These are phyloP conservation scores for Bryoerythrophyllum caledonicum DNA, from an alignment of 225 moss, liverwort and hornwort genomes.

Conservation along the genomic window DNA sequence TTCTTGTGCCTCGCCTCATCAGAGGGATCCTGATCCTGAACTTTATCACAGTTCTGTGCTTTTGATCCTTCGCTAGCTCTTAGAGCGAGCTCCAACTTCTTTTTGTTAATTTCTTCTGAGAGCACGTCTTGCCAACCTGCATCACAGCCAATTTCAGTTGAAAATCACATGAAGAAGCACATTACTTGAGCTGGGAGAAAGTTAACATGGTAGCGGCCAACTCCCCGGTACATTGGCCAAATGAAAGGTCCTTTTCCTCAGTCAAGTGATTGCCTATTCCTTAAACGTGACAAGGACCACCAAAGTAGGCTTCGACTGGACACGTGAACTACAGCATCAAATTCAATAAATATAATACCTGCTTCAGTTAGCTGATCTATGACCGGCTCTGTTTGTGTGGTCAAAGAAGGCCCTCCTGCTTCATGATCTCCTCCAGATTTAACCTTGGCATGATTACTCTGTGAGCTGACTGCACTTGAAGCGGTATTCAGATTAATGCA, in stretches of 20 bases:
- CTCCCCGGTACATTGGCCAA: background rate
- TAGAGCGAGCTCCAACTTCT: conserved; percentile 47
- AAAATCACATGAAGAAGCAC: background rate
- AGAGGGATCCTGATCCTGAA: background rate
- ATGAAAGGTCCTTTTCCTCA: background rate
- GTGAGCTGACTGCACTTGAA: conserved; percentile 18
- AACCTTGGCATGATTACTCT: conserved; percentile 9
- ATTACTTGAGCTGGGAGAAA: background rate
- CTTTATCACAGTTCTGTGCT: conserved; percentile 17
- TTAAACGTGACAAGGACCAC: background rate
- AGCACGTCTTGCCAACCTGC: conserved; percentile 62
- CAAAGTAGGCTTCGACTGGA: background rate
- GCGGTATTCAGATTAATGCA: conserved; percentile 17
- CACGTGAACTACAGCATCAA: background rate
- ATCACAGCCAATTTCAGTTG: conserved; percentile 7
- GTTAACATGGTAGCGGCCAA: background rate
- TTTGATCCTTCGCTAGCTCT: conserved; percentile 33
- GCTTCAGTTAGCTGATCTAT: conserved; percentile 21
- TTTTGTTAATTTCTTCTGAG: conserved; percentile 50
- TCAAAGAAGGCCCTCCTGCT: conserved; percentile 15
- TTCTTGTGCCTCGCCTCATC: conserved; percentile 10
- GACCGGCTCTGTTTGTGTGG: conserved; percentile 5
- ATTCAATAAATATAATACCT: conserved; percentile 33
- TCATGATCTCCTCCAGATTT: conserved; percentile 12
- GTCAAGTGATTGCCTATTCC: background rate